Conservation (phyloP, 345 rosid species). For the Corchorus olitorius region DNA sequence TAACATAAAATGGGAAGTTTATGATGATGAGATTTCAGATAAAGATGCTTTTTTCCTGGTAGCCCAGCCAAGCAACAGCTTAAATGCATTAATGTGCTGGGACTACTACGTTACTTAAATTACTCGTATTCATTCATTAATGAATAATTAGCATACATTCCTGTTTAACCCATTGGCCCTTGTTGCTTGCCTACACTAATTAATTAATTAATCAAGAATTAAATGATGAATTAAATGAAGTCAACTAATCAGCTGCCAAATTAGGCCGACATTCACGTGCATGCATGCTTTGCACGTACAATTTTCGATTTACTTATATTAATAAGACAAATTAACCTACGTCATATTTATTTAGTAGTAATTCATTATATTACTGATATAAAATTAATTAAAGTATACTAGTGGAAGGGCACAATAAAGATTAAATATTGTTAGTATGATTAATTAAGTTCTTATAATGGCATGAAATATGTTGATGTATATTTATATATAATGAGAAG, state of each 20-base stretch:
- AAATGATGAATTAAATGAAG: constrained; percentile 20
- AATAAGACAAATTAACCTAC: no score
- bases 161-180: constrained; percentile 10
- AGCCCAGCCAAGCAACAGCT: constrained; percentile 23
- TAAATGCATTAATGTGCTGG: background rate
- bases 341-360: no score
- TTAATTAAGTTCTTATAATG: no score
- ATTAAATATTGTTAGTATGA: no score
- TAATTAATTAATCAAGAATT: background rate
- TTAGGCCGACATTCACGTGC: constrained; percentile 58
- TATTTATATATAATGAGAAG: no score
- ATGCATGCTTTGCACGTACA: constrained; percentile 34
- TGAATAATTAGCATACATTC: constrained; percentile 23
- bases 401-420: no score
- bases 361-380: no score
- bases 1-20: background rate
- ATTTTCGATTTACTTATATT: background rate
- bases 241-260: constrained; percentile 43
- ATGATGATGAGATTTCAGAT: background rate
- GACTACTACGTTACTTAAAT: background rate
- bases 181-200: background rate
- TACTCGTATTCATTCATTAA: background rate
- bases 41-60: background rate
- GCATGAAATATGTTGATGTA: no score
- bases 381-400: no score